A percentile compares a stretch with the other conserved stretches of the same genome.
These are phyloP conservation scores for Clathrus columnatus DNA, from an alignment of 768 basidiomycete genomes.

Conservation along the genomic window DNA sequence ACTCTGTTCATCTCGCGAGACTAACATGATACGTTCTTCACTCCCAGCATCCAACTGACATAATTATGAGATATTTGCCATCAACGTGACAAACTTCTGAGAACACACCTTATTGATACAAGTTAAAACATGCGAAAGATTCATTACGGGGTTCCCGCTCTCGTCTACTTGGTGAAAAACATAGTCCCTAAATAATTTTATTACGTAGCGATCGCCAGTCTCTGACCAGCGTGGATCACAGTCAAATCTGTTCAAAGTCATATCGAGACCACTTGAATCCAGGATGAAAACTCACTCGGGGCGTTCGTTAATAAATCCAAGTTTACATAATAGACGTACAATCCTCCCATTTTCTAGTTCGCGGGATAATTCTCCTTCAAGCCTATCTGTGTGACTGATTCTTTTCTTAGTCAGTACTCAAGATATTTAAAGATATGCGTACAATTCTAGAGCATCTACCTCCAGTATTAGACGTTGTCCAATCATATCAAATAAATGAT, in stretches of 20 bases:
- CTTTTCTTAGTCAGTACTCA: not conserved
- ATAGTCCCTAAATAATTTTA: constrained; percentile 96
- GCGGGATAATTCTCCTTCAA: constrained; percentile 76
- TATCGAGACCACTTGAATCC: not conserved
- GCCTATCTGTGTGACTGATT: constrained; percentile 62
- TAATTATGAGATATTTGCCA: not conserved
- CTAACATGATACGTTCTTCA: constrained; percentile 92
- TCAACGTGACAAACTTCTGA: not conserved
- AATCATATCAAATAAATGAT: constrained; percentile 75
- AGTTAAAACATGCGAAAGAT: constrained; percentile 82
- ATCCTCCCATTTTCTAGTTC: constrained; percentile 93
- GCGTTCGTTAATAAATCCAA: constrained; percentile 98
- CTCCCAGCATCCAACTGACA: constrained; percentile 81
- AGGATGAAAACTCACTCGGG: constrained; percentile 65
- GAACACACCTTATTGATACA: constrained; percentile 82
- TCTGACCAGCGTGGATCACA: constrained; percentile 96
- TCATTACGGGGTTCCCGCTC: constrained; percentile 79
- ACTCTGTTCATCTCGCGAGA: constrained; percentile 91
- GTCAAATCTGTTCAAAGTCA: constrained; percentile 55
- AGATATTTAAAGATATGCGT: constrained; percentile 18
- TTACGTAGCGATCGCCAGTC: constrained; percentile 94
- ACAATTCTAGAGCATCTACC: constrained; percentile 79
- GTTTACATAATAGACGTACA: constrained; percentile 82
- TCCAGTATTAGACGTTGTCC: constrained; percentile 65
- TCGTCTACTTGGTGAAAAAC: constrained; percentile 98